Evolutionary conservation across 202 grass and related monocot genomes (phyloP).

Genomic region (Setaria viridis): DNA sequence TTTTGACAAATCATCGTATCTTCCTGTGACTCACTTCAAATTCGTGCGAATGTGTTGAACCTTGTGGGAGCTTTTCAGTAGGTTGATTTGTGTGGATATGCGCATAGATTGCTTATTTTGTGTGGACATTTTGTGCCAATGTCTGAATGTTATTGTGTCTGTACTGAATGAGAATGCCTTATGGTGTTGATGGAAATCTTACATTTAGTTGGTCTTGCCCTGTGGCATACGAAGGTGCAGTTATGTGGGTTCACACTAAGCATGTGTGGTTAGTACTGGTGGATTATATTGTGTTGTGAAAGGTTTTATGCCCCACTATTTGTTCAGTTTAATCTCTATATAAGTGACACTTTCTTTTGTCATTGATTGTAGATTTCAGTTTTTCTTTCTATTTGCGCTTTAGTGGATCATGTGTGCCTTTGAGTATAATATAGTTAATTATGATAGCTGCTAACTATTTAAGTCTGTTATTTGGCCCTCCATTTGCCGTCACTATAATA

Average conservation of each 20-base stretch:
- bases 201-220: neutral
- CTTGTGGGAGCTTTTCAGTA: neutral
- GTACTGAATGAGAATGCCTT: neutral
- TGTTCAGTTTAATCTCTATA: neutral
- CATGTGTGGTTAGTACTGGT: neutral
- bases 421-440: neutral
- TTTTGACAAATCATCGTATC: neutral
- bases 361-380: neutral
- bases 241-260: neutral
- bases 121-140: neutral
- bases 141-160: neutral
- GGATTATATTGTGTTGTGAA: neutral
- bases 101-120: neutral
- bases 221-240: neutral
- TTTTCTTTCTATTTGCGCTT: neutral
- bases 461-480: neutral
- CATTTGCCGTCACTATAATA: constrained; percentile 11
- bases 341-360: neutral
- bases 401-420: neutral
- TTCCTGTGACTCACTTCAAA: constrained; percentile 1
- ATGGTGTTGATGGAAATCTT: constrained; percentile 11
- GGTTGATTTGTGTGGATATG: neutral
- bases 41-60: neutral
- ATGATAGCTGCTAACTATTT: neutral
- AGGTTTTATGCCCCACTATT: neutral